Evolutionary conservation across 2,329 filamentous ascomycete genomes (phyloP), one percentile per base, ranked within the genome.

Genomic region (Fusarium udum): DNA sequence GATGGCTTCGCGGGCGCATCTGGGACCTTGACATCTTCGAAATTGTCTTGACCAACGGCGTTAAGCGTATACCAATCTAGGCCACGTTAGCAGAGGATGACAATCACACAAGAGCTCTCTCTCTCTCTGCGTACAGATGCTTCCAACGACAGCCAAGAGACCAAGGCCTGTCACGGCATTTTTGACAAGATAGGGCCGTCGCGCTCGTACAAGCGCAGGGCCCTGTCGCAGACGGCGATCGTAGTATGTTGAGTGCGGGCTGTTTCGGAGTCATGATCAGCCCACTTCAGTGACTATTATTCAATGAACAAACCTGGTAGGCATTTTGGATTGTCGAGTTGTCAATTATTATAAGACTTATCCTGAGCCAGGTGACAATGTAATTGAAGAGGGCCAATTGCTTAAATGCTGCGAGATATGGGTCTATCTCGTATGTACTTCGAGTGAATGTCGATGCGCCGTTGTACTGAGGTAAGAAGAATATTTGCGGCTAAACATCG

Each of bases 1-100:
- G 84, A 78, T n/a, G 85, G 82, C 67, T 87, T 84, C 56, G 84
- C 82, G 53, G 93, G 92, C 59, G 88, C 86, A 80, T 94, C 93
- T 34, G 96, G 96, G 42, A 98, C 92, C 80, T 94, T 92, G 77
- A 98, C 95, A 81, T 99, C 96, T 65, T 95, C 93, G 85, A 99
- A 99, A 75, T 98, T 94, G 83, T 98, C 96, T 84, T 98, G 96
- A 48, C 95, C 94, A 79, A 99, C 93, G 61, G 94, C 94, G 75
- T 87, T 89, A 80, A 99, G 92, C 8, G 89, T 90, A 79, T 90
- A 90, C 75, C 84, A 84, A 78, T 90, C 89, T 90, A 64, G 51
- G 22, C 20, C 24, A 32, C 40, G 63, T 79, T 64, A 78, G 76
- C 53, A 61, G 40, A 46, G 59, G 43, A 45, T 43, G 48, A 34